Evolutionary conservation across 2,329 filamentous ascomycete species (phyloP).

Genomic region (Phialocephala sp.): DNA sequence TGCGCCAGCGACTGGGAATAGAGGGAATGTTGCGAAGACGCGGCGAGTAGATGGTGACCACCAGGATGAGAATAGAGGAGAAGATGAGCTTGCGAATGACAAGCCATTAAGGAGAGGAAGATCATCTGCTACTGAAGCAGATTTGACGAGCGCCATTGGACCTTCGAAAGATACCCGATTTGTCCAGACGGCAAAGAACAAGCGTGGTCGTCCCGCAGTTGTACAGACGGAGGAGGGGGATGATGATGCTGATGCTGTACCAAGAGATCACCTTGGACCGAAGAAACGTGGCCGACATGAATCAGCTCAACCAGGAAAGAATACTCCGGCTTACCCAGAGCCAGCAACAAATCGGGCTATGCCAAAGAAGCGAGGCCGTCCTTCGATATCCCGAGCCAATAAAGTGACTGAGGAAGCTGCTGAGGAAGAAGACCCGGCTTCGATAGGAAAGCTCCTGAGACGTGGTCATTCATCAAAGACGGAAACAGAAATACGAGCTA

Average conservation of each 20-base stretch:
- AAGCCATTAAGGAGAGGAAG: slow-evolving; percentile 16
- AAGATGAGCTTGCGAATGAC: background rate
- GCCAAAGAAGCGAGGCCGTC: slow-evolving; percentile 1
- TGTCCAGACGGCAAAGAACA: background rate
- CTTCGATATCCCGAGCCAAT: background rate
- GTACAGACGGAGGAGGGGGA: background rate
- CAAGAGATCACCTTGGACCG: background rate
- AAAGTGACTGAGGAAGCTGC: background rate
- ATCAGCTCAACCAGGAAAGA: slow-evolving; percentile 1
- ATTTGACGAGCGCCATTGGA: slow-evolving; percentile 1
- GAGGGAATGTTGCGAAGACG: background rate
- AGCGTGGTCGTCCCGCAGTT: background rate
- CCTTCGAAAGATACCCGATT: background rate
- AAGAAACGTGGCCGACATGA: slow-evolving; percentile 21
- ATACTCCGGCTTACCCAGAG: background rate
- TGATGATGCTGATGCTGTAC: background rate
- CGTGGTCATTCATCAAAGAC: slow-evolving; percentile 22
- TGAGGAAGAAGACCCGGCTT: background rate
- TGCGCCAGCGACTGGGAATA: background rate
- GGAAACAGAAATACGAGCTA: slow-evolving; percentile 14
- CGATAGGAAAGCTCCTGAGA: background rate
- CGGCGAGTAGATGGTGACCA: background rate
- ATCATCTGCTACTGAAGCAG: slow-evolving; percentile 8
- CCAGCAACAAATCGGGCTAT: background rate
- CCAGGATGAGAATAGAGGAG: slow-evolving; percentile 10